Base-by-base conservation (phyloP, 176 grass and related monocot species). In the Oryza brachyantha region DNA sequence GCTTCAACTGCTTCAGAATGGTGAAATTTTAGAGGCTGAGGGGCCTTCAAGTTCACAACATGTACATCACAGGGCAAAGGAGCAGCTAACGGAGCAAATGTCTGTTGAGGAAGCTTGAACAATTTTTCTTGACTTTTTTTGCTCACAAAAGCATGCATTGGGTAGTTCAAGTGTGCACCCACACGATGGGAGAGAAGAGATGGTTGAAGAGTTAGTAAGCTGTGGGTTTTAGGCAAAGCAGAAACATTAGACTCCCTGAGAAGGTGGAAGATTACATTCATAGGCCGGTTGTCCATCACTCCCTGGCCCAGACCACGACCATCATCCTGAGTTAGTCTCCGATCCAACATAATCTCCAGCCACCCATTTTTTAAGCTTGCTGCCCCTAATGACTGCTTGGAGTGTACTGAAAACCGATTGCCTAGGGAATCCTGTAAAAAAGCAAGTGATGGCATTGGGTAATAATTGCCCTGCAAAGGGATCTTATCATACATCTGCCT, bases 331-430 rank as follows among this genome's bases (percentile, higher is more conserved):
- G 87, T 86, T 84, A 98, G 70, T 74, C 96, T 91, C 74, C 96
- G 87, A 91, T 98, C 96, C 59, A 98, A 85, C 96, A 98, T 98
- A 60, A 98, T 98, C 78, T 98, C 96, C 59, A 98, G 26, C 92
- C 92, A 98, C 80, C 96, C 96, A 83, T 94, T 86, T 81, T 94
- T 89, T 32, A 98, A 89, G 81, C 96, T 94, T 64, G 96, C 92
- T 54, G 74, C 83, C 58, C 96, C 96, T 63, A 98, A 67, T 72
- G 96, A 94, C 41, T 98, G 96, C 73, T 89, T 98, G 28, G 96
- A 83, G 83, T 98, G 96, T 66, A 98, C 88, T 17, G 96, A 98
- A 84, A 94, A 83, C 10, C 96, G 85, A 73, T 84, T 88, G 68
- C 96, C 96, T 61, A 69, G 85, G 55, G 83, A 84, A 89, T 91